These are phyloP conservation scores for Rhizoclosmatium sp. DNA, from an alignment of 192 early-diverging fungal species.

Conservation along the genomic window DNA sequence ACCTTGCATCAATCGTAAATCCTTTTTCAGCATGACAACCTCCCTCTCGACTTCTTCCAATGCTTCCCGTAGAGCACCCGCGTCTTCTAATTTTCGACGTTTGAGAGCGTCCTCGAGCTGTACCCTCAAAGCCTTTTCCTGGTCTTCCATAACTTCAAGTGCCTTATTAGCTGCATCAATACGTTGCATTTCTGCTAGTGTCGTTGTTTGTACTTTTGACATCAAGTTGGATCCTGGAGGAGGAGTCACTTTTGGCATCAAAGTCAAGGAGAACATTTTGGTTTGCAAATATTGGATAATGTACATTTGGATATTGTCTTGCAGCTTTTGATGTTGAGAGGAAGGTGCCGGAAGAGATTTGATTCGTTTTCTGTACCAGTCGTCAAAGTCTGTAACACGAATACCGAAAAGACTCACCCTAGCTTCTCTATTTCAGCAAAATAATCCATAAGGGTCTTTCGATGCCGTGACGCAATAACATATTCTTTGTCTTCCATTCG, in stretches of 20 bases:
- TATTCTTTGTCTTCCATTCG: conserved; percentile 52
- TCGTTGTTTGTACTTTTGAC: not conserved
- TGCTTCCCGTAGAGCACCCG: conserved; percentile 39
- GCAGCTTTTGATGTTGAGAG: conserved; percentile 39
- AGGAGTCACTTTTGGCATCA: conserved; percentile 55
- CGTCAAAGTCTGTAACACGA: not conserved
- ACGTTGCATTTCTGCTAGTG: conserved; percentile 13
- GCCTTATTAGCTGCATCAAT: conserved; percentile 27
- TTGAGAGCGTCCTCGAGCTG: conserved; percentile 48
- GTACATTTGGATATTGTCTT: conserved; percentile 45
- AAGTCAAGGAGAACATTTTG: conserved; percentile 62
- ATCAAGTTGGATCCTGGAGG: not conserved
- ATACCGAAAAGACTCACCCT: conserved; percentile 37
- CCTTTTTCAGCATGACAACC: conserved; percentile 35
- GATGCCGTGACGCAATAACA: conserved; percentile 44
- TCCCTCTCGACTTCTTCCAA: conserved; percentile 52
- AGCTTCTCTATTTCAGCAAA: conserved; percentile 59
- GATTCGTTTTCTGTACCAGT: conserved; percentile 48
- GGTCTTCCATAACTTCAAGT: conserved; percentile 46
- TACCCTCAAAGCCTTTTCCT: conserved; percentile 39
- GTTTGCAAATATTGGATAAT: conserved; percentile 57
- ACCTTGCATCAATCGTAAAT: not conserved
- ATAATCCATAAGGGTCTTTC: conserved; percentile 56
- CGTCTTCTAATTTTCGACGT: conserved; percentile 54
- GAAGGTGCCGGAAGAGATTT: conserved; percentile 45